Base-by-base conservation (phyloP, 2,329 filamentous ascomycete genomes). In the Penicillium polonicum region DNA sequence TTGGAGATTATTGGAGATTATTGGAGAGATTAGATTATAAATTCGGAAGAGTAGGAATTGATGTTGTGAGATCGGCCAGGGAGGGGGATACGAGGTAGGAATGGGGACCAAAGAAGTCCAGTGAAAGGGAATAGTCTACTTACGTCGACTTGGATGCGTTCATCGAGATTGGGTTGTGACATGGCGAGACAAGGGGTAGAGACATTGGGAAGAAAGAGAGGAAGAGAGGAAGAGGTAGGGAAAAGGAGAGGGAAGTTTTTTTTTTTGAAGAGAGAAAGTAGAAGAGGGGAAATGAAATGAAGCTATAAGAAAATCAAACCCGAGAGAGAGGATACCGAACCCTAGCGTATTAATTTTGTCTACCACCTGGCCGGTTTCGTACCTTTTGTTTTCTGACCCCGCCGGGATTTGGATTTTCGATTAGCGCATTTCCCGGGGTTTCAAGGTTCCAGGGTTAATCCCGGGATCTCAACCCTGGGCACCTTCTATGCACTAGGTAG, bases 131-230 rank as follows among this genome's bases (percentile, higher is more conserved):
- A 41, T 29, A 10, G 17, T 35, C n/a, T 29, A 41, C 71, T 68
- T 68, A 74, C 71, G 66, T 74, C 71, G 44, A 72, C 59, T 49
- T 69, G 68, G n/a, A 74, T 74, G 36, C 64, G 64, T 57, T 72
- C 70, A 39, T 70, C 41, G 27, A 62, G 57, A 52, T 71, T 70
- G 43, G 70, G 70, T 17, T 64, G 67, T 53, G 68, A 61, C 70
- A 73, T 72, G 52, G 19, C 13, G 10, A 44, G 21, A 36, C 57
- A 29, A 44, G n/a, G 23, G 31, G 54, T 43, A 49, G 48, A 31
- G 17, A 42, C 35, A 25, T 5, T 31, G 38, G 25, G 29, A 35
- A 23, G 36, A 46, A 46, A 43, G 46, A 52, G 23, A 39, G 31
- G 57, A 38, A 43, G 17, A 21, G 12, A 41, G 33, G 33, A 27